phyloP scores from a whole-genome alignment of 2,329 filamentous ascomycete genomes.

The Xylaria sp. region DNA sequence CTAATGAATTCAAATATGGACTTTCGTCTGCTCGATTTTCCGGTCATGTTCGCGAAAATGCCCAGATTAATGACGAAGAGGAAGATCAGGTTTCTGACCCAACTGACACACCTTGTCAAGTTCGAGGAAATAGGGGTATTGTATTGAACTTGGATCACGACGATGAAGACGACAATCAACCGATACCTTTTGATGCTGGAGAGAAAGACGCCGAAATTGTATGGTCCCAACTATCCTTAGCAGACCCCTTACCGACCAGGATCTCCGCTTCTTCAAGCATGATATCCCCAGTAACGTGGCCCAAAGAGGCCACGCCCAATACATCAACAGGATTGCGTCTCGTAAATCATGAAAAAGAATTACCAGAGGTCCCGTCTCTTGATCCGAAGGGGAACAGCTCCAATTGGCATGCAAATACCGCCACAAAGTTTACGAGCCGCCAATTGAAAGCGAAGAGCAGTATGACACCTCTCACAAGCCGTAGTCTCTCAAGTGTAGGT shows the following conservation, averaged over 20 bases:
- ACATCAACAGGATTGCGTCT: constrained; percentile 24
- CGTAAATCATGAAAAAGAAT: constrained; percentile 27
- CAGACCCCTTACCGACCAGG: neutral
- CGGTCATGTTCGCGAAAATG: constrained; percentile 60
- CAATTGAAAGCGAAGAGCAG: constrained; percentile 28
- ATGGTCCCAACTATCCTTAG: neutral
- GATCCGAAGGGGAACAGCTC: constrained; percentile 33
- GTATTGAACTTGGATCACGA: neutral
- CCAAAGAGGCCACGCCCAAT: constrained; percentile 4
- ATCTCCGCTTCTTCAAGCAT: neutral
- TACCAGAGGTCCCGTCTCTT: constrained; percentile 37
- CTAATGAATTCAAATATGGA: constrained; percentile 30
- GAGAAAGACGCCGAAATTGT: neutral
- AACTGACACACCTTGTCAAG: constrained; percentile 3
- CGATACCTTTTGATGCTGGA: constrained; percentile 33
- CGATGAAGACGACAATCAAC: constrained; percentile 14
- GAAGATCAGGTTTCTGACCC: constrained; percentile 36
- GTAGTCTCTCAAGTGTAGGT: constrained; percentile 29
- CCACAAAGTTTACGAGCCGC: constrained; percentile 35
- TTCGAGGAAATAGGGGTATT: neutral
- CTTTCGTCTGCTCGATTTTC: constrained; percentile 39
- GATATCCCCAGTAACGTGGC: neutral
- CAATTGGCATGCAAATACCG: constrained; percentile 24
- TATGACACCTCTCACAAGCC: constrained; percentile 31
- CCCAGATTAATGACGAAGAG: constrained; percentile 58